Percentiles rank a stretch among this genome's conserved stretches.
Evolutionary conservation across 1,284 basidiomycete species (phyloP).

Genomic region (Hymenochaete sp.): DNA sequence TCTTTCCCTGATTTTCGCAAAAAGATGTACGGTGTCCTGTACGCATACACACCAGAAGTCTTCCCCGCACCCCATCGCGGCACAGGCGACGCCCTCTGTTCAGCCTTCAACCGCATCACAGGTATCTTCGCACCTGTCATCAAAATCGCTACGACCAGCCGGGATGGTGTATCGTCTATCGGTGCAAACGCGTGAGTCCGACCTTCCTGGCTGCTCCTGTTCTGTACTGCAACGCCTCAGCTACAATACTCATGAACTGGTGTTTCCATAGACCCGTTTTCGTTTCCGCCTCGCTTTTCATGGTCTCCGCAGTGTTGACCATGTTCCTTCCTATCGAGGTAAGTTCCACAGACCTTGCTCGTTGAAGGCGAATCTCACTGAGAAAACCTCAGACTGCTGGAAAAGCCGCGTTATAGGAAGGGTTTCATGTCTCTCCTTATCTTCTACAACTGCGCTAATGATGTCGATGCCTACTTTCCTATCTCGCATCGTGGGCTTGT

Average conservation of each 20-base stretch:
- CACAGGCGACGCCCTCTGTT: conserved; percentile 52
- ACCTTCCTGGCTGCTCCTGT: neutral
- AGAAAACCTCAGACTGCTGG: neutral
- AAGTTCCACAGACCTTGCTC: conserved; percentile 11
- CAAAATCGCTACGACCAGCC: conserved; percentile 35
- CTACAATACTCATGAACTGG: conserved; percentile 2
- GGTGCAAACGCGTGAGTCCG: conserved; percentile 27
- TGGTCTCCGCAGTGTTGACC: conserved; percentile 38
- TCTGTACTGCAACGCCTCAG: neutral
- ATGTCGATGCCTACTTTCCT: too few relatives aligned
- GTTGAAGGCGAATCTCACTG: neutral
- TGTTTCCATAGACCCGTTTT: conserved; percentile 40
- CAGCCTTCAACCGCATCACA: conserved; percentile 44
- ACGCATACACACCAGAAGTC: conserved; percentile 55
- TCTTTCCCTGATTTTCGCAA: neutral
- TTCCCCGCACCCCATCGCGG: conserved; percentile 58
- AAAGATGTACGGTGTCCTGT: conserved; percentile 54
- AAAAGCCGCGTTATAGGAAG: neutral
- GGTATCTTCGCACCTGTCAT: conserved; percentile 50
- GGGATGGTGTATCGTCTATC: conserved; percentile 7
- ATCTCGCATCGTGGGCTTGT: too few relatives aligned
- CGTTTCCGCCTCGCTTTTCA: conserved; percentile 47
- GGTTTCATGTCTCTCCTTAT: too few relatives aligned
- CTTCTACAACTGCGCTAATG: too few relatives aligned
- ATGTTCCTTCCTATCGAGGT: conserved; percentile 53